Evolutionary conservation across 2,329 filamentous ascomycete species (phyloP), one percentile per base, ranked within the genome.

Genomic region (Helicocarpus griseus): DNA sequence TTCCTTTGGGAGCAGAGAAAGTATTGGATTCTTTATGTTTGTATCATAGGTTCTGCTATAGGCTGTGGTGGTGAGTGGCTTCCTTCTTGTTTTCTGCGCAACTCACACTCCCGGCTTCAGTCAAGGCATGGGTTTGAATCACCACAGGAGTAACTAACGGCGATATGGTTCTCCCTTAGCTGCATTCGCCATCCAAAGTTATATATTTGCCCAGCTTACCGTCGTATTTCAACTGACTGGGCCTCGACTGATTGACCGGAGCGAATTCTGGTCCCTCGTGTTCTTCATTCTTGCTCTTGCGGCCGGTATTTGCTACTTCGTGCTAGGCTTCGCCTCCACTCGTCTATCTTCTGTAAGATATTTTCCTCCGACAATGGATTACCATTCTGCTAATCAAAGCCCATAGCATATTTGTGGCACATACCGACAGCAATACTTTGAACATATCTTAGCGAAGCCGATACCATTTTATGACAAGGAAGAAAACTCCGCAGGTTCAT

Each of bases 241-340:
- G 0, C 48, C 61, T 7, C 61, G 66, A 54, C 69, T 72, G 3
- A 62, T 68, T 19, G 53, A 68, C 1, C 62, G 69, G 48, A 73
- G 70, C 8, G 69, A 79, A 56, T 78, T 79, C 58, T 79, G 72
- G 62, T 68, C 75, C 0, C 66, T 80, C 11, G 79, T 80, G 75
- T 78, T 80, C 60, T 77, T 80, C 58, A 61, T 79, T 6, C 69
- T 79, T 5, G 76, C 77, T 0, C 56, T 80, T 7, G 73, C 64
- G 1, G 73, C 75, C 29, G 62, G 69, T 0, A 39, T 69, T 3
- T 70, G 65, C 31, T 80, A 75, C 55, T 72, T 69, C 24, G 54
- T 58, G n/a, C 60, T 78, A 3, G 76, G 76, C 1, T 75, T 63
- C 60, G 57, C 62, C 1, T 70, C 70, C 17, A 76, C 75, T 49